These are phyloP conservation scores for Paragyromitra xinjiangensis DNA, from an alignment of 495 filamentous ascomycete genomes.

Conservation along the genomic window DNA sequence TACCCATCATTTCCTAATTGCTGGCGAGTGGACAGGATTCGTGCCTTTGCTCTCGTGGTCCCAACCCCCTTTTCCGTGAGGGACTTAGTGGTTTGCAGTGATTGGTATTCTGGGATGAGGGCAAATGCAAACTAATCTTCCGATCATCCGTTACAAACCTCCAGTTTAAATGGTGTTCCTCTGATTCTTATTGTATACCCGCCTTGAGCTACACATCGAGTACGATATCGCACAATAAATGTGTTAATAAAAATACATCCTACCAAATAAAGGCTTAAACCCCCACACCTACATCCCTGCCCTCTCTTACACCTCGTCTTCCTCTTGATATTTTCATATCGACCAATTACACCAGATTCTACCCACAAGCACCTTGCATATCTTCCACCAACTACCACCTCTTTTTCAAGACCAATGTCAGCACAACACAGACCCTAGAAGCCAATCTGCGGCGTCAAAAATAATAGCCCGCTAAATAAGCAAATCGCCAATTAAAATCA, in stretches of 20 bases:
- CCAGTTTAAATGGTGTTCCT: not conserved
- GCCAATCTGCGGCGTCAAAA: not conserved
- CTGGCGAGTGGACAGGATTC: not conserved
- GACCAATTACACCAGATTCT: not conserved
- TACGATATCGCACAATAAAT: not conserved
- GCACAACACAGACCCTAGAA: not conserved
- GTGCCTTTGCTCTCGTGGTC: not conserved
- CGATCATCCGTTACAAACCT: not conserved
- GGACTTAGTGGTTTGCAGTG: not conserved
- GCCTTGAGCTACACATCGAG: not conserved
- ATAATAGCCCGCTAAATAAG: conserved; percentile 19
- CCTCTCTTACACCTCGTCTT: not conserved
- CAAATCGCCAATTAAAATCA: conserved; percentile 11
- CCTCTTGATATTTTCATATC: not conserved
- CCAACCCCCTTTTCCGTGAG: not conserved
- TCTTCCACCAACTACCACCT: not conserved
- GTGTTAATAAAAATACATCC: conserved; percentile 17
- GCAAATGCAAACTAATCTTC: not conserved
- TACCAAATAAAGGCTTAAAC: conserved; percentile 4
- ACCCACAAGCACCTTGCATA: conserved; percentile 5
- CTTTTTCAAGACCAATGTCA: not conserved
- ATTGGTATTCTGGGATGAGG: not conserved
- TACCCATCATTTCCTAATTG: not conserved
- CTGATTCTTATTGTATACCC: conserved; percentile 7
- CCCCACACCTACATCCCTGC: not conserved